Percentiles rank a stretch among this genome's conserved stretches.
These are phyloP conservation scores for Hydrangea macrophylla DNA, from an alignment of 148 eudicot species.

Conservation along the genomic window DNA sequence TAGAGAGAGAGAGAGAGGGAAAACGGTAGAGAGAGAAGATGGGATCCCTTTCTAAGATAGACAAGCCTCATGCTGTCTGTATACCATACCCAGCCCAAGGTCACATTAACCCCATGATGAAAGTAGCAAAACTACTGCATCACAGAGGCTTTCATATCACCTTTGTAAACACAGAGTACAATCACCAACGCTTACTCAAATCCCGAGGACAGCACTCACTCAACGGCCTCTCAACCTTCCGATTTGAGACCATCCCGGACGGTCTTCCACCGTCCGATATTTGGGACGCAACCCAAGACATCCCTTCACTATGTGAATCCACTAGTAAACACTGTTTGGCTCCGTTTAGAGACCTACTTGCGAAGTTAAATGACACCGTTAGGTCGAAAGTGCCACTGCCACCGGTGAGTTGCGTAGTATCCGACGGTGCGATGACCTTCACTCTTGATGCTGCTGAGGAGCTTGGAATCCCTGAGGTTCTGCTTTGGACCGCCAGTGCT, in stretches of 20 bases:
- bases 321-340: constrained; percentile 11
- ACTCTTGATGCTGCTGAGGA: constrained; percentile 25
- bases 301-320: constrained; percentile 19
- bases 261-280: constrained; percentile 20
- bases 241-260: constrained; percentile 18
- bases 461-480: constrained; percentile 27
- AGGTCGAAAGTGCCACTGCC: constrained; percentile 25
- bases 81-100: constrained; percentile 24
- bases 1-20: too few relatives aligned
- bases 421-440: constrained; percentile 22
- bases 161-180: constrained; percentile 23
- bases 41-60: neutral
- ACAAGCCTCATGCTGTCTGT: constrained; percentile 19
- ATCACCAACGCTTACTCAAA: constrained; percentile 15
- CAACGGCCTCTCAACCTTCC: constrained; percentile 10
- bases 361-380: constrained; percentile 10
- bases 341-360: constrained; percentile 24
- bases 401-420: constrained; percentile 32
- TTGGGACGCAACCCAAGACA: constrained; percentile 21
- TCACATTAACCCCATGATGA: constrained; percentile 24
- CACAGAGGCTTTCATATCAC: constrained; percentile 21
- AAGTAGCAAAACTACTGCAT: constrained; percentile 22
- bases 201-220: constrained; percentile 13
- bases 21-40: neutral
- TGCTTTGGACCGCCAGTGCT: constrained; percentile 29